phyloP scores from a whole-genome alignment of 2,329 filamentous ascomycete species.

The Aspergillus persii region DNA sequence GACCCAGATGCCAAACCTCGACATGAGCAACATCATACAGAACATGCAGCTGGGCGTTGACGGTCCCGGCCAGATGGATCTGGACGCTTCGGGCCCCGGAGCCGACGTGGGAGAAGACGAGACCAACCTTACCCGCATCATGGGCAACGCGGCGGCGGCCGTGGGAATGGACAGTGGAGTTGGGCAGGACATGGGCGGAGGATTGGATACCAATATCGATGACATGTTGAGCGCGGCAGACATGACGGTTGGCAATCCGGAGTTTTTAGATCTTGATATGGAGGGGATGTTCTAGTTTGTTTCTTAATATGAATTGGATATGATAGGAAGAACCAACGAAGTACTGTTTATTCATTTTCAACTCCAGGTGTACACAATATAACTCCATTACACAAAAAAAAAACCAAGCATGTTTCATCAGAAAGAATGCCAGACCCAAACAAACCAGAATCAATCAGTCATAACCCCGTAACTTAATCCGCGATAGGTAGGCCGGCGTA shows the following conservation, averaged over 20 bases:
- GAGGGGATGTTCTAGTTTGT: conserved; percentile 40
- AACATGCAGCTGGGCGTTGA: conserved; percentile 41
- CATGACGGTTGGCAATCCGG: conserved; percentile 44
- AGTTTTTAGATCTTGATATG: conserved; percentile 46
- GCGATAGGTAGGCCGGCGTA: too few relatives aligned
- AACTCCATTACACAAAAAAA: too few relatives aligned
- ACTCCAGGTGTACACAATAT: too few relatives aligned
- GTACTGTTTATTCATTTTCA: too few relatives aligned
- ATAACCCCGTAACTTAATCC: too few relatives aligned
- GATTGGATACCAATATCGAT: conserved; percentile 41
- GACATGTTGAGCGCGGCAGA: conserved; percentile 45
- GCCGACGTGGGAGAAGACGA: conserved; percentile 24
- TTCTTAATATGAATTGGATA: background rate
- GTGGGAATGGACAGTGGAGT: conserved; percentile 31
- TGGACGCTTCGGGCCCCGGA: conserved; percentile 22
- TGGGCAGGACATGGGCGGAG: conserved; percentile 20
- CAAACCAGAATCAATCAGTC: too few relatives aligned
- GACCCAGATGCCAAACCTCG: conserved; percentile 40
- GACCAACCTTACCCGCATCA: conserved; percentile 39
- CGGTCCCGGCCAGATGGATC: conserved; percentile 32
- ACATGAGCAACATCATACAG: conserved; percentile 44
- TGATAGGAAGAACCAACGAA: background rate
- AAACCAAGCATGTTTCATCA: too few relatives aligned
- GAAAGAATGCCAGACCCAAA: too few relatives aligned
- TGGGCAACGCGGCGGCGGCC: conserved; percentile 39